phyloP scores from a whole-genome alignment of 352 stramenopile genomes.

The Aphanomyces cochlioides region DNA sequence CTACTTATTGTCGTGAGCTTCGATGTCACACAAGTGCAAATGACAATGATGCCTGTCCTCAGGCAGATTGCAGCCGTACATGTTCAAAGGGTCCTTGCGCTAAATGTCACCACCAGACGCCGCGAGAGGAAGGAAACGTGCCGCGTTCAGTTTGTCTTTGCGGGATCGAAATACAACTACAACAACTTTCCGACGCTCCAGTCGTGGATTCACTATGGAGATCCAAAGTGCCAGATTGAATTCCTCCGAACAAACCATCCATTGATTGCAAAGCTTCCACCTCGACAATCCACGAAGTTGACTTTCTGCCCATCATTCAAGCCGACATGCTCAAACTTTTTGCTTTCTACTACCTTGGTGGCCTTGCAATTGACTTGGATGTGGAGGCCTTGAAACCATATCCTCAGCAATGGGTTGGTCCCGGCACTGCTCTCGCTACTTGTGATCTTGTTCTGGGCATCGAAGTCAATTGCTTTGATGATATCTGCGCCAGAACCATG shows the following conservation, averaged over 20 bases:
- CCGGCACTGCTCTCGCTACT: background rate
- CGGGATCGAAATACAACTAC: background rate
- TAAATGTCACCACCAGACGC: too few relatives aligned
- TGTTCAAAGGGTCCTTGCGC: too few relatives aligned
- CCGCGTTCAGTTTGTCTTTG: slow-evolving; percentile 2
- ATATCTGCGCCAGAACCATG: background rate
- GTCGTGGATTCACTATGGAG: background rate
- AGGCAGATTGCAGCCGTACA: too few relatives aligned
- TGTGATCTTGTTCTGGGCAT: background rate
- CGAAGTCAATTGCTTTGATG: slow-evolving; percentile 4
- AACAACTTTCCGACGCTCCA: background rate
- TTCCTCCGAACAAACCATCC: background rate
- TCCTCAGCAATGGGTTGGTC: background rate
- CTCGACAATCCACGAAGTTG: background rate
- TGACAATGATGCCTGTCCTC: too few relatives aligned
- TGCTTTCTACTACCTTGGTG: background rate
- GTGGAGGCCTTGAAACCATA: background rate
- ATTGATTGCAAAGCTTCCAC: background rate
- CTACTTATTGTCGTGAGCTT: too few relatives aligned
- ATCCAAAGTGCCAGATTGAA: background rate
- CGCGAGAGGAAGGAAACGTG: background rate
- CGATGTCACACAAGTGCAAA: too few relatives aligned
- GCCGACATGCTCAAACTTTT: background rate
- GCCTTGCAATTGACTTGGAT: background rate
- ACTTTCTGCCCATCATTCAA: background rate